Evolutionary conservation across 108 stramenopile genomes (phyloP).

Genomic region (Skeletonema marinoi): DNA sequence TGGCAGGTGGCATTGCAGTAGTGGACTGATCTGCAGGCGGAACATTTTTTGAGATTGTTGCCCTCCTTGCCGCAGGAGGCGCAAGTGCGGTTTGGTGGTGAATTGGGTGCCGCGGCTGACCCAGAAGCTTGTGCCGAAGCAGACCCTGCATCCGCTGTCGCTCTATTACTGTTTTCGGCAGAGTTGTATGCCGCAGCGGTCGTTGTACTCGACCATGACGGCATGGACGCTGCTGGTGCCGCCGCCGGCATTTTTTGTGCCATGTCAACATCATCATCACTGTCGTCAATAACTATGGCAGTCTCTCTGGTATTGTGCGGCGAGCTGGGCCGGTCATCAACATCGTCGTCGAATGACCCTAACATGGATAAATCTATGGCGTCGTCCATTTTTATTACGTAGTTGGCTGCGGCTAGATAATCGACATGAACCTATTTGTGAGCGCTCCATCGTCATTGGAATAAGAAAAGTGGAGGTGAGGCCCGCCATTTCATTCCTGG

Average conservation of each 20-base stretch:
- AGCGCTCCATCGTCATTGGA: no score
- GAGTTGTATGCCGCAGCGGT: not conserved
- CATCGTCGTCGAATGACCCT: not conserved
- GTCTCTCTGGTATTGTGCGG: constrained; percentile 10
- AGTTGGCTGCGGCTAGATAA: not conserved
- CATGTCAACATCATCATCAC: not conserved
- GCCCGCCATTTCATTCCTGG: no score
- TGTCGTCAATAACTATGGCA: constrained; percentile 9
- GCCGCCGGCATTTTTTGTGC: constrained; percentile 4
- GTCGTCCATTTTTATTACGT: not conserved
- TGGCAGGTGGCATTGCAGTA: not conserved
- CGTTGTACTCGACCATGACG: not conserved
- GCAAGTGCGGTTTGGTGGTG: not conserved
- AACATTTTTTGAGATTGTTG: not conserved
- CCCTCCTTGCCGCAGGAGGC: not conserved
- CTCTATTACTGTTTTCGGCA: no score
- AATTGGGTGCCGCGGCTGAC: not conserved
- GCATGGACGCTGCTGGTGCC: not conserved
- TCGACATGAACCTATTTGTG: no score
- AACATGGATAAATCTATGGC: constrained; percentile 5
- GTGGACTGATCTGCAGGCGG: not conserved
- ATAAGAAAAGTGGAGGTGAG: no score
- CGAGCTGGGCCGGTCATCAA: not conserved
- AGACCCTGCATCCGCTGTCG: no score
- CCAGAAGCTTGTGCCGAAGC: no score